Evolutionary conservation across 495 filamentous ascomycete genomes (phyloP), one percentile per base, ranked within the genome.

Genomic region (Lasiosphaeriaceae sp.): DNA sequence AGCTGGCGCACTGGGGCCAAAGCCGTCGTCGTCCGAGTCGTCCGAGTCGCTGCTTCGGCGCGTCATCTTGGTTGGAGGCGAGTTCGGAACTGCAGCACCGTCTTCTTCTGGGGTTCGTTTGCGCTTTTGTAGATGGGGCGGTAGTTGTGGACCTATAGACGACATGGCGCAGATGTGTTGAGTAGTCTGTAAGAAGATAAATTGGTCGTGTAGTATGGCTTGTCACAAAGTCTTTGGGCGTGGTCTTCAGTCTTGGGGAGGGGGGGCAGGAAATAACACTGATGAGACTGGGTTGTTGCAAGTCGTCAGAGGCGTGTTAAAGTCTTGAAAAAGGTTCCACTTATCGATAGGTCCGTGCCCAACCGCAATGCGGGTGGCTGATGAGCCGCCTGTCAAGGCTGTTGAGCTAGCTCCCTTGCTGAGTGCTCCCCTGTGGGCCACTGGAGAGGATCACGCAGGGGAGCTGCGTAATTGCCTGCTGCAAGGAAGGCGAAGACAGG

Each of bases 71-170:
- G 66, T 29, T 11, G 71, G 68, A n/a, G 73, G 77, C 16, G 71
- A 35, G 64, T 8, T 49, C 59, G 39, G 56, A 47, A 6, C 52
- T 41, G 23, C 17, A 16, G 11, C 47, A 23, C 68, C 61, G 29
- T 77, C 68, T 44, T 81, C 74, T 47, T 76, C 71, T n/a, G 70
- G 53, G 11, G 69, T 72, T 58, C 79, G 78, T 60, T 81, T 81
- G 50, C 80, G 78, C 61, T 81, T 83, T 48, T 71, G 61, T 1
- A 81, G 73, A 43, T 80, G 77, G 8, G 79, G 73, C 3, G 80
- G 78, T 19, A 83, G 62, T 58, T 77, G 68, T 22, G 80, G 80
- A 11, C 80, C 79, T 23, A 80, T 74, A 2, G 77, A 74, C 9
- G 75, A 52, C 79, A 81, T 83, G 34, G 31, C 67, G 50, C 7